Evolutionary conservation across 1,139 yeast genomes (phyloP).

Genomic region (Wickerhamiella pararugosa): DNA sequence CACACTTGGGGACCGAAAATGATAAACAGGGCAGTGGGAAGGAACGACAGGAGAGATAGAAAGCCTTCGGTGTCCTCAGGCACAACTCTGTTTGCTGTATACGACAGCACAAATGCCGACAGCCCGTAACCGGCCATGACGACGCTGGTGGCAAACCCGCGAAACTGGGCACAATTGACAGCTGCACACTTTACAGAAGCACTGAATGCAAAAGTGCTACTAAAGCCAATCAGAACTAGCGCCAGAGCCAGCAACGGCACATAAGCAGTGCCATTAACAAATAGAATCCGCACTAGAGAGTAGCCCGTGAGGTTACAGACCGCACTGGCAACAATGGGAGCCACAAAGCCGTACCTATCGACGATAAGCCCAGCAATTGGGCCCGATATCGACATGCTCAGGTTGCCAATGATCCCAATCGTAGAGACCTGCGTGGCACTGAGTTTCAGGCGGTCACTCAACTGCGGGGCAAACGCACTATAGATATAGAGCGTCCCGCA

Average conservation of each 20-base stretch:
- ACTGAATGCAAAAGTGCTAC: constrained; percentile 27
- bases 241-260: constrained; percentile 21
- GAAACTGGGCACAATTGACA: constrained; percentile 24
- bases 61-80: constrained; percentile 23
- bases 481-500: constrained; percentile 50
- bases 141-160: constrained; percentile 29
- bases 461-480: constrained; percentile 51
- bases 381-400: constrained; percentile 45
- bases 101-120: constrained; percentile 27
- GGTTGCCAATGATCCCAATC: constrained; percentile 44
- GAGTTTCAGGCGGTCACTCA: constrained; percentile 37
- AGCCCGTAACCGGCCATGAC: constrained; percentile 32
- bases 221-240: constrained; percentile 24
- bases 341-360: constrained; percentile 40
- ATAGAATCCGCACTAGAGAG: constrained; percentile 19
- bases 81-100: constrained; percentile 20
- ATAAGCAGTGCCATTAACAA: constrained; percentile 13
- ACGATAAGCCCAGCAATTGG: constrained; percentile 47
- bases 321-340: constrained; percentile 22
- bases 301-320: constrained; percentile 22
- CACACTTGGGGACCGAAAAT: constrained; percentile 17
- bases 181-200: constrained; percentile 31
- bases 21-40: constrained; percentile 21
- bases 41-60: constrained; percentile 21
- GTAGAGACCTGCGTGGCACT: constrained; percentile 40